These are phyloP conservation scores for Citrullus mucosospermus DNA, from an alignment of 306 rosid species.

Conservation along the genomic window DNA sequence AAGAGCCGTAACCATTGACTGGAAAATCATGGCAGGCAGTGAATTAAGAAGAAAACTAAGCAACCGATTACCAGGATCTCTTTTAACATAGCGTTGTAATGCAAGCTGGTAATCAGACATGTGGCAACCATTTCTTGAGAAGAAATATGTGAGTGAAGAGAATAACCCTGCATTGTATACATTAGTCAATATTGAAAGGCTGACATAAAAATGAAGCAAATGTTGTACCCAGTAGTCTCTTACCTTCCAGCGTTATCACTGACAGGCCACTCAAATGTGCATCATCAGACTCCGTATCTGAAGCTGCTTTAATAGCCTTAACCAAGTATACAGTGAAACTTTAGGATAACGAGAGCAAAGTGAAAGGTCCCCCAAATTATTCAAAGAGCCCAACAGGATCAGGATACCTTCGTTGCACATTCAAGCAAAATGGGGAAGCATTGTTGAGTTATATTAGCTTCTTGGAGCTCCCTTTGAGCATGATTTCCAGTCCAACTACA, in stretches of 20 bases:
- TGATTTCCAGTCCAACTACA: conserved; percentile 85
- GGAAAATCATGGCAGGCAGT: background rate
- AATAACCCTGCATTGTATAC: conserved; percentile 53
- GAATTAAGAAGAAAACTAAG: background rate
- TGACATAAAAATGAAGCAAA: background rate
- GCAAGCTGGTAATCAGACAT: conserved; percentile 84
- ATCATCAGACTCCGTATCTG: conserved; percentile 48
- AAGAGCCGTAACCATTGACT: background rate
- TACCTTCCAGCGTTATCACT: conserved; percentile 75
- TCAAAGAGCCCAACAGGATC: conserved; percentile 9
- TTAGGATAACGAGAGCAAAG: background rate
- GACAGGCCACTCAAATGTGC: conserved; percentile 72
- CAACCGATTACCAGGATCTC: conserved; percentile 49
- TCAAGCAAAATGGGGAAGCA: conserved; percentile 78
- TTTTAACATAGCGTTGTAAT: conserved; percentile 53
- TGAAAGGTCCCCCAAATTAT: conserved; percentile 10
- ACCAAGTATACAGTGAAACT: conserved; percentile 7
- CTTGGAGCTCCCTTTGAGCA: conserved; percentile 79
- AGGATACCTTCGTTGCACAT: conserved; percentile 73
- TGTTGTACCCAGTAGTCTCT: background rate
- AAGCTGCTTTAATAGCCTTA: conserved; percentile 75
- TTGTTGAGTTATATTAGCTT: conserved; percentile 68
- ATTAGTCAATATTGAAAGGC: conserved; percentile 4
- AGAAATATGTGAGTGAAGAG: conserved; percentile 77
- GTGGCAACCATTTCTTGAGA: conserved; percentile 86